phyloP scores from a whole-genome alignment of 176 grass and related monocot genomes.

The Melocanna baccifera region DNA sequence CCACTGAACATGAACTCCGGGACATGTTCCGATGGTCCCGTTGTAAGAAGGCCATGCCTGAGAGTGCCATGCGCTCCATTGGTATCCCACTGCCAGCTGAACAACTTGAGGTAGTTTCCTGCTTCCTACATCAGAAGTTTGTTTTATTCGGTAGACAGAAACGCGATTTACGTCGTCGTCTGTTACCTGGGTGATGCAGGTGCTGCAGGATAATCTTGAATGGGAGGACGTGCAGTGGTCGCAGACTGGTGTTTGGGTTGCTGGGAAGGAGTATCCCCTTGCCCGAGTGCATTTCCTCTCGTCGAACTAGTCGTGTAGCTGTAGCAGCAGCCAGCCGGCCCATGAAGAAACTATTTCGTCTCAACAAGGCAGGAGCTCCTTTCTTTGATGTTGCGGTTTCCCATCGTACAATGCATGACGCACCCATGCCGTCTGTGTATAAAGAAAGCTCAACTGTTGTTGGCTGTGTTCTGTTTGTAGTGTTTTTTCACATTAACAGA shows the following conservation, averaged over 20 bases:
- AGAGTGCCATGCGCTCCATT: constrained; percentile 54
- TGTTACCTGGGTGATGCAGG: constrained; percentile 32
- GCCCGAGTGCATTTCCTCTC: constrained; percentile 85
- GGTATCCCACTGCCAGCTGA: constrained; percentile 74
- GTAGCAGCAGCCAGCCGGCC: neutral
- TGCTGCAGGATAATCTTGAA: constrained; percentile 80
- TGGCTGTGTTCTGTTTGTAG: constrained; percentile 6
- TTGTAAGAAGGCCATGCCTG: constrained; percentile 77
- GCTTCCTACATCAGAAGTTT: neutral
- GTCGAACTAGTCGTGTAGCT: constrained; percentile 42
- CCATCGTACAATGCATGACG: neutral
- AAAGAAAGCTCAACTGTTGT: constrained; percentile 26
- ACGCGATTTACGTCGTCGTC: neutral
- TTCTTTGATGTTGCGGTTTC: neutral
- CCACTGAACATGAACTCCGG: constrained; percentile 48
- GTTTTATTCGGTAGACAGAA: neutral
- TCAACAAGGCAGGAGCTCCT: neutral
- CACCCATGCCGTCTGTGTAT: neutral
- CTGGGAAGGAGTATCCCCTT: constrained; percentile 80
- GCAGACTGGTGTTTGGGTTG: constrained; percentile 74
- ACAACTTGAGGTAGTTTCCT: constrained; percentile 71
- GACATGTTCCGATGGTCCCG: constrained; percentile 89
- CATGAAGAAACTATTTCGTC: neutral
- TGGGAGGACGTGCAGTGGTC: constrained; percentile 99
- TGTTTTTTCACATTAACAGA: neutral